phyloP scores from a whole-genome alignment of 352 stramenopile species.

The Pythium volutum region DNA sequence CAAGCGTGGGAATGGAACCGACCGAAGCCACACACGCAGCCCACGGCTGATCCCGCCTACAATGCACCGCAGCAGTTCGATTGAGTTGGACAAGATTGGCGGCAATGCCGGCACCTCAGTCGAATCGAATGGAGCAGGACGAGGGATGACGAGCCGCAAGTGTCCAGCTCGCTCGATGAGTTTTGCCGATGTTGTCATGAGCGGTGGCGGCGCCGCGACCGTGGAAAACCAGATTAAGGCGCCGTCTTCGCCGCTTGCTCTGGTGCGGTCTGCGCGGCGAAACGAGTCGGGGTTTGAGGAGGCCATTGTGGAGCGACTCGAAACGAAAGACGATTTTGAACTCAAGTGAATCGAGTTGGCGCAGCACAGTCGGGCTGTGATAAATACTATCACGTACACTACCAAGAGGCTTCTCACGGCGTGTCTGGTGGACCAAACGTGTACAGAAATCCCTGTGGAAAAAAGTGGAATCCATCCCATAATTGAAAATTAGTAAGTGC shows the following conservation, averaged over 20 bases:
- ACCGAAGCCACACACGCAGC: constrained; percentile 32
- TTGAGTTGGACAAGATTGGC: constrained; percentile 25
- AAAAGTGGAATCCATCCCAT: too few species aligned
- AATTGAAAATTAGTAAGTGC: too few species aligned
- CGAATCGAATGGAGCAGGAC: constrained; percentile 13
- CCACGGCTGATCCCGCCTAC: constrained; percentile 38
- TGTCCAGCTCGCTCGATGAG: constrained; percentile 72
- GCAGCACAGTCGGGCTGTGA: constrained; percentile 22
- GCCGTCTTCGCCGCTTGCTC: constrained; percentile 41
- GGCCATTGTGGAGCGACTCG: constrained; percentile 63
- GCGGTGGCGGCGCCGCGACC: constrained; percentile 31
- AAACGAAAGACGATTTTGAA: constrained; percentile 67
- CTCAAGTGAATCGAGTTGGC: constrained; percentile 39
- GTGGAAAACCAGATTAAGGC: constrained; percentile 30
- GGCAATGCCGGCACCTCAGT: background rate
- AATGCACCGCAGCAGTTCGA: constrained; percentile 25
- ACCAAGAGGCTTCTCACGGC: background rate
- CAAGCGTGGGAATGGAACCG: constrained; percentile 31
- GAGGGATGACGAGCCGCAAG: constrained; percentile 38
- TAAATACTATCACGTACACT: constrained; percentile 45
- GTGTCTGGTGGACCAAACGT: constrained; percentile 36
- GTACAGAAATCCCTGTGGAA: constrained; percentile 65
- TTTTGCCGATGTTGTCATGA: constrained; percentile 82
- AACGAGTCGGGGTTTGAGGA: constrained; percentile 57
- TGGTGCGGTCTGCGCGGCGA: constrained; percentile 42